Evolutionary conservation across 805 yeast species (phyloP).

Genomic region (Candida golubevii): DNA sequence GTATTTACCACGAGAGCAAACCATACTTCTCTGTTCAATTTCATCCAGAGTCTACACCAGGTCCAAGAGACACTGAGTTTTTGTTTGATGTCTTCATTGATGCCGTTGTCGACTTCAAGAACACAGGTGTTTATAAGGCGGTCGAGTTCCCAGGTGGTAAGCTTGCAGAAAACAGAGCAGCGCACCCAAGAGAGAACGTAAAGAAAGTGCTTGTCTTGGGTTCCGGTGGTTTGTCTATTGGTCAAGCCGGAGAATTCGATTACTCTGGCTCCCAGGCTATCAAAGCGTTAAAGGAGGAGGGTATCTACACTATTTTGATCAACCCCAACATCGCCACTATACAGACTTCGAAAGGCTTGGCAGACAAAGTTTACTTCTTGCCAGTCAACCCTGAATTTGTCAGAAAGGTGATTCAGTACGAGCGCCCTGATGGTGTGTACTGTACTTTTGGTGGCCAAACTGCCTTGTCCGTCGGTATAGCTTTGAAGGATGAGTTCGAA

Average conservation of each 20-base stretch:
- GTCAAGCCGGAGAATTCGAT: slow-evolving; percentile 99
- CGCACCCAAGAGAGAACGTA: slow-evolving; percentile 74
- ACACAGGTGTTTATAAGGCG: slow-evolving; percentile 57
- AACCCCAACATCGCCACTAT: slow-evolving; percentile 98
- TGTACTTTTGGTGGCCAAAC: slow-evolving; percentile 99
- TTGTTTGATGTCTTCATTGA: slow-evolving; percentile 89
- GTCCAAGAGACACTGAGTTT: slow-evolving; percentile 98
- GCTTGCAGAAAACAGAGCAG: slow-evolving; percentile 65
- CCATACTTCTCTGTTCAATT: slow-evolving; percentile 98
- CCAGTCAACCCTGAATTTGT: slow-evolving; percentile 98
- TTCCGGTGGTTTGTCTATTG: slow-evolving; percentile 97
- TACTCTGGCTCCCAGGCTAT: slow-evolving; percentile 99
- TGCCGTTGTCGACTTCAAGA: slow-evolving; percentile 64
- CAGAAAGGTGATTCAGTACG: slow-evolving; percentile 89
- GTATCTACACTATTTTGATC: slow-evolving; percentile 90
- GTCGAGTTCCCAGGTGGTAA: slow-evolving; percentile 91
- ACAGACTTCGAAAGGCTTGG: slow-evolving; percentile 96
- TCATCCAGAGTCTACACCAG: slow-evolving; percentile 99
- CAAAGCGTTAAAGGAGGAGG: slow-evolving; percentile 96
- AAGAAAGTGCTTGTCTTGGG: slow-evolving; percentile 93
- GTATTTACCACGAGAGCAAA: slow-evolving; percentile 83
- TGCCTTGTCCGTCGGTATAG: slow-evolving; percentile 92
- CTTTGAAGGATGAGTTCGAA: slow-evolving; percentile 92
- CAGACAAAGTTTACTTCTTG: slow-evolving; percentile 94
- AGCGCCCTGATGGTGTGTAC: slow-evolving; percentile 95